Percentiles rank a stretch among this genome's conserved stretches.
Conservation (phyloP, 176 grass and related monocot species). For the Bolboschoenus planiculmis region DNA sequence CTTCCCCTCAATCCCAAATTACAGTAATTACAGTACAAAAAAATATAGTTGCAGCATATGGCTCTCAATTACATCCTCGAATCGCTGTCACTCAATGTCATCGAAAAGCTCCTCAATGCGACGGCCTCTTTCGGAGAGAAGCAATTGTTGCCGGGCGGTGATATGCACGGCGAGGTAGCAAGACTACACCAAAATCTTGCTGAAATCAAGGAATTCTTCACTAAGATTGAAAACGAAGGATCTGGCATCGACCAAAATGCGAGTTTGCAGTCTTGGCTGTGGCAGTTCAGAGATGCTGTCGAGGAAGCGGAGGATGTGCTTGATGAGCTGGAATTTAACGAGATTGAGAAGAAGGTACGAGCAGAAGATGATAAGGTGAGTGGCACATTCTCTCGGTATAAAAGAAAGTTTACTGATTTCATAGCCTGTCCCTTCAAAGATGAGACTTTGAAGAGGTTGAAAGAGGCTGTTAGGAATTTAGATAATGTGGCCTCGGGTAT, state of each 20-base stretch:
- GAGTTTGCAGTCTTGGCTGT: not conserved
- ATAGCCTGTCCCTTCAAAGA: slow-evolving; percentile 8
- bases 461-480: slow-evolving; percentile 25
- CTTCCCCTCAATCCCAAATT: not conserved
- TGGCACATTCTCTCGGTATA: not conserved
- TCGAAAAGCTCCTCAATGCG: slow-evolving; percentile 9
- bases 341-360: slow-evolving; percentile 5
- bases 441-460: slow-evolving; percentile 18
- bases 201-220: not conserved
- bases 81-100: slow-evolving; percentile 4
- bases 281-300: no score
- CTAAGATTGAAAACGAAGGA: not conserved
- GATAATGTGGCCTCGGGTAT: not conserved
- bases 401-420: slow-evolving; percentile 10
- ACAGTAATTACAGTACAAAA: not conserved
- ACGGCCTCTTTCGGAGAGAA: not conserved
- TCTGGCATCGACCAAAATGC: not conserved
- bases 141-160: not conserved
- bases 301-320: no score
- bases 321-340: slow-evolving; percentile 24
- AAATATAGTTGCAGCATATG: not conserved
- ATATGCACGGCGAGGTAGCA: not conserved
- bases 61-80: not conserved
- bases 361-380: slow-evolving; percentile 3
- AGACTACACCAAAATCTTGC: not conserved